A percentile compares a stretch with the other conserved stretches of the same genome.
Evolutionary conservation across 129 eudicot species (phyloP).

Genomic region (Apium graveolens): DNA sequence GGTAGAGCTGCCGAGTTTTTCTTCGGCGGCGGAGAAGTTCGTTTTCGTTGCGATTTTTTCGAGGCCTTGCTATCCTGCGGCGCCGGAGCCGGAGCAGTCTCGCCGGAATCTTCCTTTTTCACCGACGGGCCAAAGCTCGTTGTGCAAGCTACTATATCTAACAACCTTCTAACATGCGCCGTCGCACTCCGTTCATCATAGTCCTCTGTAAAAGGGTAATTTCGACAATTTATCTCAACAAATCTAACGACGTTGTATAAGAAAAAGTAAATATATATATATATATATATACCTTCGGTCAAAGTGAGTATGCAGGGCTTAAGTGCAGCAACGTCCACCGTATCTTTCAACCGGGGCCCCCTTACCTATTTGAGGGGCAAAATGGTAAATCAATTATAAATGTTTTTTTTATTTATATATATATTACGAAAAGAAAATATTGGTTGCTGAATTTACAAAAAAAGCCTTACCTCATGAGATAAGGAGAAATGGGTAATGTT

Average conservation of each 20-base stretch:
- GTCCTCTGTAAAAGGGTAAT: conserved; percentile 62
- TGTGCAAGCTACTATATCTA: conserved; percentile 95
- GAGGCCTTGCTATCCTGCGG: conserved; percentile 46
- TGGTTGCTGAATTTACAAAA: neutral
- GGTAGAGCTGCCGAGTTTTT: conserved; percentile 11
- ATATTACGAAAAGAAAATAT: neutral
- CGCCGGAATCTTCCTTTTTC: conserved; percentile 49
- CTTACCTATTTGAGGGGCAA: conserved; percentile 43
- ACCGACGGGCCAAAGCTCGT: conserved; percentile 89
- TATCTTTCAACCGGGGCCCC: conserved; percentile 84
- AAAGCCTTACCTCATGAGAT: conserved; percentile 69
- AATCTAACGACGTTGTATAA: conserved; percentile 5
- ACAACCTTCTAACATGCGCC: conserved; percentile 79
- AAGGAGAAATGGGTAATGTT: conserved; percentile 74
- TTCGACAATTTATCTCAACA: conserved; percentile 13
- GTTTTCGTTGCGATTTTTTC: conserved; percentile 41
- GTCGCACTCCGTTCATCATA: conserved; percentile 74
- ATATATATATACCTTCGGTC: conserved; percentile 46
- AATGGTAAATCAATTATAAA: neutral
- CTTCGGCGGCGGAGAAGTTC: conserved; percentile 36
- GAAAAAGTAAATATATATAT: neutral
- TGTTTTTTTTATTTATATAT: neutral
- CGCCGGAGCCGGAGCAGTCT: conserved; percentile 27
- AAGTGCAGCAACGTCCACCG: conserved; percentile 90
- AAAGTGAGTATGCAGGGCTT: conserved; percentile 78